Evolutionary conservation across 805 yeast genomes (phyloP).

Genomic region (Ogataea kodamae): DNA sequence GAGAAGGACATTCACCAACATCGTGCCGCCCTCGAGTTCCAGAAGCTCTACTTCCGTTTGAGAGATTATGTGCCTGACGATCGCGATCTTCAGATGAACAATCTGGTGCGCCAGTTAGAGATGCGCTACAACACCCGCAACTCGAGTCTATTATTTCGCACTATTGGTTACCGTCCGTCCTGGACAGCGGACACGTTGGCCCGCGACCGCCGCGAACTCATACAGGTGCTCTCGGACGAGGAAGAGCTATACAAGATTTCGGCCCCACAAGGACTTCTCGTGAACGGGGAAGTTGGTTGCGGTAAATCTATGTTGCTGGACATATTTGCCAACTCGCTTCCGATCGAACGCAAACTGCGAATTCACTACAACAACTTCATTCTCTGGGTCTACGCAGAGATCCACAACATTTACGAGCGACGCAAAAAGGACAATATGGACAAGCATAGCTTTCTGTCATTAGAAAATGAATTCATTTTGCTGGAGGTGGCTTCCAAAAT

Average conservation of each 20-base stretch:
- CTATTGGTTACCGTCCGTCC: slow-evolving; percentile 31
- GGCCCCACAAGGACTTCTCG: slow-evolving; percentile 61
- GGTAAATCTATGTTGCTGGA: slow-evolving; percentile 76
- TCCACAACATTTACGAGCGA: slow-evolving; percentile 51
- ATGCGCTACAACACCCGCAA: slow-evolving; percentile 19
- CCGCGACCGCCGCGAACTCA: slow-evolving; percentile 36
- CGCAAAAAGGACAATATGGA: slow-evolving; percentile 33
- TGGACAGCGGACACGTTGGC: slow-evolving; percentile 19
- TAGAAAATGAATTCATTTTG: slow-evolving; percentile 61
- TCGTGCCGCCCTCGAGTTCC: slow-evolving; percentile 61
- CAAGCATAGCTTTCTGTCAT: slow-evolving; percentile 32
- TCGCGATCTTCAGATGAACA: slow-evolving; percentile 41
- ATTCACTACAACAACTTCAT: slow-evolving; percentile 73
- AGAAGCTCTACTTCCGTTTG: slow-evolving; percentile 53
- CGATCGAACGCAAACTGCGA: slow-evolving; percentile 58
- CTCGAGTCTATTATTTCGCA: slow-evolving; percentile 27
- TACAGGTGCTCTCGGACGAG: slow-evolving; percentile 54
- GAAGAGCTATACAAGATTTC: slow-evolving; percentile 52
- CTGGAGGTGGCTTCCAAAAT: slow-evolving; percentile 65
- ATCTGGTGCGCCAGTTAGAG: slow-evolving; percentile 35
- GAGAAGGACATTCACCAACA: slow-evolving; percentile 56
- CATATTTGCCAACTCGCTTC: slow-evolving; percentile 62
- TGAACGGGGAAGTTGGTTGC: slow-evolving; percentile 69
- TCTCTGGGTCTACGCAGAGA: slow-evolving; percentile 62
- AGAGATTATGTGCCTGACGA: slow-evolving; percentile 59